Conservation (phyloP, 2,329 filamentous ascomycete species). For the Stachybotrys chartarum region DNA sequence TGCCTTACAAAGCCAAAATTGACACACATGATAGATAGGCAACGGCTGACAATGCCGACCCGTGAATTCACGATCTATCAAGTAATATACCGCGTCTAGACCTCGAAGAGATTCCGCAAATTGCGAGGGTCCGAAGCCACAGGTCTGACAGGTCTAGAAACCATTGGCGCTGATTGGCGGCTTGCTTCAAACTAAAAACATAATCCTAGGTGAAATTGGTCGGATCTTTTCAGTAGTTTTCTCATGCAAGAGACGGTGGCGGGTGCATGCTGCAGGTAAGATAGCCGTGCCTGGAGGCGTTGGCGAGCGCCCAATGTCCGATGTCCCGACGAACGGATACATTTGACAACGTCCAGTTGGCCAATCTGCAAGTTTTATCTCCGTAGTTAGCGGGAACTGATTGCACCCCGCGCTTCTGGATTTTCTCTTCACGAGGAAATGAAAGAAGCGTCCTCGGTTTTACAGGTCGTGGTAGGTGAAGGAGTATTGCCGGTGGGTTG, state of each 20-base stretch:
- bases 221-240: not conserved
- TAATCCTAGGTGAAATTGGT: not conserved
- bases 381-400: no score
- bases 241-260: not conserved
- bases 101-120: not conserved
- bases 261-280: not conserved
- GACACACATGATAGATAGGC: no score
- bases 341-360: not conserved
- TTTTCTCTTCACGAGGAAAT: no score
- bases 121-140: not conserved
- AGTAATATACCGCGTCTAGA: not conserved
- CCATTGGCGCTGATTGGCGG: not conserved
- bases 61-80: no score
- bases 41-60: no score
- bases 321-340: not conserved
- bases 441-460: no score
- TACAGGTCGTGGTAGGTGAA: no score
- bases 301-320: not conserved
- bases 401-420: no score
- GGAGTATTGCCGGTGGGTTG: no score
- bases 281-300: not conserved
- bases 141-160: not conserved
- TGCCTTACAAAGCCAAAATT: no score
- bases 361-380: no score
- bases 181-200: not conserved